A percentile compares a stretch with the other conserved stretches of the same genome.
phyloP scores from a whole-genome alignment of 2,329 filamentous ascomycete genomes.

The Hypoxylon sp. region DNA sequence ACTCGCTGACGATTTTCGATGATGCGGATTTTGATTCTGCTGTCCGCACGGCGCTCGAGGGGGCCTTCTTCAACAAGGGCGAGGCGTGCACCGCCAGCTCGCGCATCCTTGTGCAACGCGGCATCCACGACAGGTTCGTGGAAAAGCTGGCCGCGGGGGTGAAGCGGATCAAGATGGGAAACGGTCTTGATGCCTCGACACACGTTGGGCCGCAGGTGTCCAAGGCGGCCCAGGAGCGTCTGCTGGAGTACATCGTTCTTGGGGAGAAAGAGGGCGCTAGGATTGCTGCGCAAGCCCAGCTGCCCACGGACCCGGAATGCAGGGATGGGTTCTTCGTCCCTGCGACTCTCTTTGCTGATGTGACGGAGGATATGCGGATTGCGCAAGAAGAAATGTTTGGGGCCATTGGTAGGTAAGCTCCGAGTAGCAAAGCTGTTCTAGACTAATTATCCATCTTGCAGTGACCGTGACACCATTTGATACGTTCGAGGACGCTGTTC shows the following conservation, averaged over 20 bases:
- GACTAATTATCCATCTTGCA: conserved; percentile 74
- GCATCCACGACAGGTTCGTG: conserved; percentile 85
- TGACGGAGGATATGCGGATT: conserved; percentile 84
- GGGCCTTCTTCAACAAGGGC: conserved; percentile 70
- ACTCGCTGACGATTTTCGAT: conserved; percentile 78
- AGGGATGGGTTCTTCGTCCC: conserved; percentile 84
- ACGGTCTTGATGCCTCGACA: conserved; percentile 78
- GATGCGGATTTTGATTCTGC: conserved; percentile 78
- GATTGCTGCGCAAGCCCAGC: conserved; percentile 65
- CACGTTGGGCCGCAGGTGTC: conserved; percentile 86
- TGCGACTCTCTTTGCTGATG: conserved; percentile 86
- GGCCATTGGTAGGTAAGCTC: conserved; percentile 64
- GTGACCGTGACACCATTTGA: conserved; percentile 54
- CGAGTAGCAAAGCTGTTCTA: conserved; percentile 61
- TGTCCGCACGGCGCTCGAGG: conserved; percentile 77
- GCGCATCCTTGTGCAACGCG: conserved; percentile 83
- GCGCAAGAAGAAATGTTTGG: conserved; percentile 91
- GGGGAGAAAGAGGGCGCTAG: conserved; percentile 65
- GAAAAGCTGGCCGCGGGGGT: conserved; percentile 65
- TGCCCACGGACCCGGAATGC: conserved; percentile 67
- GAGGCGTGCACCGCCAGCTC: conserved; percentile 76
- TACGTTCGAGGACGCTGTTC: conserved; percentile 50
- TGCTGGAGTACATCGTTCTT: conserved; percentile 80
- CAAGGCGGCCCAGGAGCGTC: conserved; percentile 84
- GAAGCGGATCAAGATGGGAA: conserved; percentile 75